Evolutionary conservation across 305 asterid genomes (phyloP).

Genomic region (Solanum hybrid): DNA sequence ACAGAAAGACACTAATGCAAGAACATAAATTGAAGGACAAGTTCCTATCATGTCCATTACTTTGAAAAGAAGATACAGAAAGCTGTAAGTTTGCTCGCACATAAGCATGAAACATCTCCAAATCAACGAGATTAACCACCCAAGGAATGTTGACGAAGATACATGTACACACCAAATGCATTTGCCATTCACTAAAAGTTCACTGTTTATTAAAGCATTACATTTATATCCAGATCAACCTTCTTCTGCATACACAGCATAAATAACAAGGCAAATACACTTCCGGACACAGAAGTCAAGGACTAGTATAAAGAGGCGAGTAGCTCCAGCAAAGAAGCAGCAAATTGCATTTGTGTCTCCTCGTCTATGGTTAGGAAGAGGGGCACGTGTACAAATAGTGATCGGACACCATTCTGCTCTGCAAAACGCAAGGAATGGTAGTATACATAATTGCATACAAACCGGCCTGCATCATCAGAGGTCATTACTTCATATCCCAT

Average conservation of each 20-base stretch:
- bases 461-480: constrained; percentile 52
- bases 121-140: neutral
- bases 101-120: neutral
- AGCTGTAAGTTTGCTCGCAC: neutral
- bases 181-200: constrained; percentile 4
- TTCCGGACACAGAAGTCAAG: neutral
- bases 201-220: constrained; percentile 8
- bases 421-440: constrained; percentile 48
- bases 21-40: neutral
- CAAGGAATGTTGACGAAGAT: neutral
- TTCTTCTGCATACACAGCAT: constrained; percentile 4
- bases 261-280: constrained; percentile 1
- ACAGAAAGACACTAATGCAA: neutral
- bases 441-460: constrained; percentile 53
- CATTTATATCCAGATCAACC: neutral
- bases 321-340: constrained; percentile 70
- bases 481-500: constrained; percentile 43
- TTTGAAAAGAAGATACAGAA: neutral
- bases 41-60: neutral
- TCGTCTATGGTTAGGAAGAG: constrained; percentile 86
- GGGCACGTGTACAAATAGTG: constrained; percentile 69
- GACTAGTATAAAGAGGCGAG: constrained; percentile 50
- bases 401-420: constrained; percentile 38
- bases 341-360: constrained; percentile 94
- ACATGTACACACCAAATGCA: neutral